phyloP scores from a whole-genome alignment of 805 yeast species.

The Saturnispora dispora region DNA sequence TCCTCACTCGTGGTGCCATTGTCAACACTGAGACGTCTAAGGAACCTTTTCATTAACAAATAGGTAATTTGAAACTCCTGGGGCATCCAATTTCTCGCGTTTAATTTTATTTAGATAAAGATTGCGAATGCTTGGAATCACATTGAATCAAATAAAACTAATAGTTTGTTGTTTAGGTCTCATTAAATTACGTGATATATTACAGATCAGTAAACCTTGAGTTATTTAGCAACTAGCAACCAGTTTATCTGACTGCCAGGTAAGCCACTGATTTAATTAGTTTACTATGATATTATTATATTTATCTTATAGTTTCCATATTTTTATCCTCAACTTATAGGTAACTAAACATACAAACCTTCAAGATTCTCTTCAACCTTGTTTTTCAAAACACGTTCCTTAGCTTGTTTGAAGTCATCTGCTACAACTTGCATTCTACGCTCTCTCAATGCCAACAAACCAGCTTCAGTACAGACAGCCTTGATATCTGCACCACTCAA shows the following conservation, averaged over 20 bases:
- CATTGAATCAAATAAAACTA: too few relatives aligned
- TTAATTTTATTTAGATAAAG: neutral
- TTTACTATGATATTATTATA: too few relatives aligned
- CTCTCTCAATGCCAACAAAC: constrained; percentile 88
- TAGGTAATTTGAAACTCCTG: neutral
- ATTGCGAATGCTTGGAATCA: neutral
- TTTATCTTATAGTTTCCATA: neutral
- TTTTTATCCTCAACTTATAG: neutral
- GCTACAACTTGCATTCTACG: constrained; percentile 97
- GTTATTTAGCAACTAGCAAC: too few relatives aligned
- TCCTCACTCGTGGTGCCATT: neutral
- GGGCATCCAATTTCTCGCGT: neutral
- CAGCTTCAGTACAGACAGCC: constrained; percentile 97
- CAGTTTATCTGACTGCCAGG: too few relatives aligned
- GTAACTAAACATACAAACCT: constrained; percentile 60
- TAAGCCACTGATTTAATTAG: too few relatives aligned
- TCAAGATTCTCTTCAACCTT: constrained; percentile 94
- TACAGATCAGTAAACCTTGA: too few relatives aligned
- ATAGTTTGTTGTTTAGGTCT: too few relatives aligned
- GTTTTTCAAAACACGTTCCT: constrained; percentile 91
- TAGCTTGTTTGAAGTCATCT: constrained; percentile 85
- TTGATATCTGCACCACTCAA: constrained; percentile 96
- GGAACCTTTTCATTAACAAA: constrained; percentile 3
- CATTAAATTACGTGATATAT: too few relatives aligned
- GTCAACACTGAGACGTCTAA: neutral